Evolutionary conservation across 345 rosid genomes (phyloP).

Genomic region (Lagerstroemia speciosa): DNA sequence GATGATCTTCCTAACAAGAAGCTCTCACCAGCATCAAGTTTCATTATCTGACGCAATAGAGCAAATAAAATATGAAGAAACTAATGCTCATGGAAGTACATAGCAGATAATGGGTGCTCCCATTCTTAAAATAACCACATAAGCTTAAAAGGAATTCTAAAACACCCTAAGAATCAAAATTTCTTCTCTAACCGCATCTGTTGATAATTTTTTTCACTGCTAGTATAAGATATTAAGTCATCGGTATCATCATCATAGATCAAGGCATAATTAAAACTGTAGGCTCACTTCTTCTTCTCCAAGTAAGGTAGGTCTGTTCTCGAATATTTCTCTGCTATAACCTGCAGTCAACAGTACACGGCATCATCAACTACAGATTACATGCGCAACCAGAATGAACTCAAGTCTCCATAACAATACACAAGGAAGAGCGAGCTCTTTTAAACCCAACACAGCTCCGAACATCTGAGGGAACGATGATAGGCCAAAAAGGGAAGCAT

Average conservation of each 20-base stretch:
- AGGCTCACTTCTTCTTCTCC: constrained; percentile 71
- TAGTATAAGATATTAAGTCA: no score
- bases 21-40: not conserved
- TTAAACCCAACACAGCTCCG: not conserved
- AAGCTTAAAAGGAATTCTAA: not conserved
- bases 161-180: not conserved
- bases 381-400: not conserved
- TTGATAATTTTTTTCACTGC: not conserved
- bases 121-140: not conserved
- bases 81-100: not conserved
- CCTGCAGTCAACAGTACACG: constrained; percentile 26
- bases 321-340: constrained; percentile 61
- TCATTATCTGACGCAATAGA: not conserved
- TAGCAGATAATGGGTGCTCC: not conserved
- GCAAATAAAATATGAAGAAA: not conserved
- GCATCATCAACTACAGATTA: not conserved
- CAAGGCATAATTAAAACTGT: not conserved
- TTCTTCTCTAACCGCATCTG: not conserved
- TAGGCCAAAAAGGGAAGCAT: not conserved
- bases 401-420: not conserved
- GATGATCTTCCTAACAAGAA: no score
- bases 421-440: not conserved
- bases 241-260: not conserved
- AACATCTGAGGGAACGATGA: not conserved
- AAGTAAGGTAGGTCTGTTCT: constrained; percentile 64